Evolutionary conservation across 352 stramenopile genomes (phyloP), one percentile per base, ranked within the genome.

Genomic region (Phytopythium oedochilum): DNA sequence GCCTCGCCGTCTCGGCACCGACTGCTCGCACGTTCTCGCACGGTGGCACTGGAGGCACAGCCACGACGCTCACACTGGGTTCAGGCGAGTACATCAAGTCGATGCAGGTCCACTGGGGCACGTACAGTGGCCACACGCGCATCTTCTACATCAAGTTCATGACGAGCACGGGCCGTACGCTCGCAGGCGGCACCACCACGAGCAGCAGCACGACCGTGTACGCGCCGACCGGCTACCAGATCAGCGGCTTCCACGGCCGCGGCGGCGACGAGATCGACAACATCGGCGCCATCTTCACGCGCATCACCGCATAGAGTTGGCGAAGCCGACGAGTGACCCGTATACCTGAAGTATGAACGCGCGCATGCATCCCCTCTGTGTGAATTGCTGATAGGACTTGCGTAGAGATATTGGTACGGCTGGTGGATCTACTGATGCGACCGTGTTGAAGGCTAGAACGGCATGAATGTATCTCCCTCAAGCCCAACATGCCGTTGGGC

Each of bases 181-280:
- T 83, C 1, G 48, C 63, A 1, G 55, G 39, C n/a, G 75, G 71
- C 46, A 62, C 59, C 8, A 69, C 69, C 42, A 79, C 66, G 3
- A 64, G 44, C 39, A 53, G 66, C 20, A 75, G 57, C 18, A 55
- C 59, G 15, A 68, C 57, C 7, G 53, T 71, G 55, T 57, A 67
- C 31, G 73, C 73, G 8, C 68, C 71, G 11, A 50, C 57, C 0
- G 73, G 68, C 0, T 83, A 65, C 26, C 73, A 83, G 36, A 66
- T 83, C 48, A 76, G 66, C 32, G 70, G 58, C 25, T 83, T 81
- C 59, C 73, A 83, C 50, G 73, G 73, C 14, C 70, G 73, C 9
- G 51, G 64, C 3, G 68, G 68, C 2, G 61, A 78, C 29, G 66
- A 63, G 17, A 51, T 83, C n/a, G 68, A 81, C 34, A 66, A 63